Evolutionary conservation across 768 basidiomycete genomes (phyloP).

Genomic region (Panus rudis): DNA sequence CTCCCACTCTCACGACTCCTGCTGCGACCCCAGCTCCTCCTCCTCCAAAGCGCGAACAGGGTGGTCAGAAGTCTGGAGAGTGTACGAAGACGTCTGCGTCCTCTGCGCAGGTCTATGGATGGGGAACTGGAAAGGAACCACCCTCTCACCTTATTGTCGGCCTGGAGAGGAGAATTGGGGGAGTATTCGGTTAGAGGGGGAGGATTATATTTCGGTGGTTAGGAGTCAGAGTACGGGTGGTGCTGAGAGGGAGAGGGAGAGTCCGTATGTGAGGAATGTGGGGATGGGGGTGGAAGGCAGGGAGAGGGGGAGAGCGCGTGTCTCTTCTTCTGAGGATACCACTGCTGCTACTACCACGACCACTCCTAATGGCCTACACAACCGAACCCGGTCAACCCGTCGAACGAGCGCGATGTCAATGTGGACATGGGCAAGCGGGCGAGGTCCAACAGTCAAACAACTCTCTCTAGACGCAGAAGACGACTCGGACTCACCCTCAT

Average conservation of each 20-base stretch:
- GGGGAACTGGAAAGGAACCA: conserved; percentile 52
- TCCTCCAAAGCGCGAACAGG: conserved; percentile 13
- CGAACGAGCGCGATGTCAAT: conserved; percentile 46
- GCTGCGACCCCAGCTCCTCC: conserved; percentile 15
- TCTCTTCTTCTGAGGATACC: conserved; percentile 10
- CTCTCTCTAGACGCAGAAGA: conserved; percentile 5
- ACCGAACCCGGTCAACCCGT: conserved; percentile 12
- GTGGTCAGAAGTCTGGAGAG: conserved; percentile 72
- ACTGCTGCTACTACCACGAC: no score
- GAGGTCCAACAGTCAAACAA: conserved; percentile 31
- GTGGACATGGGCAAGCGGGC: conserved; percentile 26
- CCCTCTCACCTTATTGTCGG: conserved; percentile 22
- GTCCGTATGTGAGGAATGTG: conserved; percentile 44
- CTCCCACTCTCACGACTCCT: conserved; percentile 17
- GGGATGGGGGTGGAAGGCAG: conserved; percentile 72
- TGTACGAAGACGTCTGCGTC: conserved; percentile 82
- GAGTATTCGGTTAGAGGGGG: conserved; percentile 54
- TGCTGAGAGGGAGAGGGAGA: conserved; percentile 5
- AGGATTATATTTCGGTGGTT: conserved; percentile 51
- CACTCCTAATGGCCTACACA: no score
- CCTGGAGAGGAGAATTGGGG: conserved; percentile 44
- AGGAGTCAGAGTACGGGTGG: no score
- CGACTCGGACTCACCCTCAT: no score
- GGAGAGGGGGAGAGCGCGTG: conserved; percentile 25
- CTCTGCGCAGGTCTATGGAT: conserved; percentile 81